Base-by-base conservation (phyloP, 106 monocot genomes). In the Ottelia alismoides region DNA sequence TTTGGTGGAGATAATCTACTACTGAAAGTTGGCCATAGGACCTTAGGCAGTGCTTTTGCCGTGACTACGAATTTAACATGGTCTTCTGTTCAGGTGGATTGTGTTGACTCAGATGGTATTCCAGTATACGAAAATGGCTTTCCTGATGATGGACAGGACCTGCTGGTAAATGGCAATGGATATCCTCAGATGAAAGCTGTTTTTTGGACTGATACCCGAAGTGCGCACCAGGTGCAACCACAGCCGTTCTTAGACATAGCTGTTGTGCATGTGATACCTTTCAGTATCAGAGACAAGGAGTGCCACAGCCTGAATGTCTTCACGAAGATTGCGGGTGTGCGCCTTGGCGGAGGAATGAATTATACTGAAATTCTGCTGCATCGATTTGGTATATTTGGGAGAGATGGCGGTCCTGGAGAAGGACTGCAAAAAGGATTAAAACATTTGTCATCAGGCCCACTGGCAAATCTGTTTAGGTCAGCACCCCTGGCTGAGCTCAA, bases 261-360 rank as follows among this genome's bases (percentile, higher is more conserved):
- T 60, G 55, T 76, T 19, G 69, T 67, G 6, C 88, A 98, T 82
- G 89, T 98, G 30, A 69, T 98, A 66, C 96, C 96, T 56, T 85
- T 77, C 43, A 65, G 77, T 58, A 65, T 72, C 47, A 49, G 74
- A 65, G 96, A 98, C 75, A 46, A 62, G 49, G 96, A 82, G 23
- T 89, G 74, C 43, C 96, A 98, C 64, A 98, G 89, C 70, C 69
- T 98, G 64, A 85, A 66, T 68, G 65, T 82, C 14, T 64, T 61
- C 7, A 70, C 74, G 45, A 85, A 78, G 46, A 53, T 98, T 53
- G 55, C 73, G 27, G 88, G 84, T 35, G 79, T 98, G 20, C 81
- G 96, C 14, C 89, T 98, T 69, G 89, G 96, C 62, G 96, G 96
- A 26, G 96, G 96, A 54, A 98, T 98, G 82, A 82, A 70, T 68